Conservation (phyloP, 2,329 filamentous ascomycete species). For the Monosporascus sp. region DNA sequence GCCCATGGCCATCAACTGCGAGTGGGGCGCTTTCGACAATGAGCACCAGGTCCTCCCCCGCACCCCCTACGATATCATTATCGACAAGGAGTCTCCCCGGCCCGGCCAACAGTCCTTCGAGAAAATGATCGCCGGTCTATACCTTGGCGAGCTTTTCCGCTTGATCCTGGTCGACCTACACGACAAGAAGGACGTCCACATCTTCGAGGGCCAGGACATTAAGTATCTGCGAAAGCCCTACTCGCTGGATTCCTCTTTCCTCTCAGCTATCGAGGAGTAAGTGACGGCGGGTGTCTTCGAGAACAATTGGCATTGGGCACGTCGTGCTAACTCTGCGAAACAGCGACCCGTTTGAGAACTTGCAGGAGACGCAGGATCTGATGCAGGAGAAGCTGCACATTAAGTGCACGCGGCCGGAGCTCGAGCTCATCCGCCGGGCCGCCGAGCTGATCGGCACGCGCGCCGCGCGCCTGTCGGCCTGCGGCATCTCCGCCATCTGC, state of each 20-base stretch:
- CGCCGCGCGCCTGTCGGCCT: conserved; percentile 86
- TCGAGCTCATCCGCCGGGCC: conserved; percentile 82
- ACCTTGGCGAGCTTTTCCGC: conserved; percentile 91
- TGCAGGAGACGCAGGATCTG: conserved; percentile 80
- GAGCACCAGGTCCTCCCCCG: conserved; percentile 81
- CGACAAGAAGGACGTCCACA: conserved; percentile 65
- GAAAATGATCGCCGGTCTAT: conserved; percentile 95
- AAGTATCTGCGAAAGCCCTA: conserved; percentile 79
- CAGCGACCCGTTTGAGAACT: conserved; percentile 90
- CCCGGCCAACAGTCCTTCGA: conserved; percentile 94
- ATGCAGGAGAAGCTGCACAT: conserved; percentile 74
- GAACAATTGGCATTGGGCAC: too few relatives aligned
- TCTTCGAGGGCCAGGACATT: conserved; percentile 83
- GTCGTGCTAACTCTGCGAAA: conserved; percentile 14
- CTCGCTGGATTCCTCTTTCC: conserved; percentile 85
- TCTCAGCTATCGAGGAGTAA: conserved; percentile 85
- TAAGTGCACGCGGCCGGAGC: conserved; percentile 66
- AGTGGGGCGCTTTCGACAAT: conserved; percentile 96
- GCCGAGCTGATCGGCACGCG: conserved; percentile 94
- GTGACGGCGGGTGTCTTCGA: conserved; percentile 20
- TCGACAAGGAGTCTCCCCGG: conserved; percentile 87
- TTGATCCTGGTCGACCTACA: conserved; percentile 80
- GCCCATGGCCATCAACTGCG: conserved; percentile 94
- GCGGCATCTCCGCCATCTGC: conserved; percentile 92
- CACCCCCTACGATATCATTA: conserved; percentile 78